A percentile compares a stretch with the other conserved stretches of the same genome.
phyloP scores from a whole-genome alignment of 306 rosid species.

The Cajanus cajan region DNA sequence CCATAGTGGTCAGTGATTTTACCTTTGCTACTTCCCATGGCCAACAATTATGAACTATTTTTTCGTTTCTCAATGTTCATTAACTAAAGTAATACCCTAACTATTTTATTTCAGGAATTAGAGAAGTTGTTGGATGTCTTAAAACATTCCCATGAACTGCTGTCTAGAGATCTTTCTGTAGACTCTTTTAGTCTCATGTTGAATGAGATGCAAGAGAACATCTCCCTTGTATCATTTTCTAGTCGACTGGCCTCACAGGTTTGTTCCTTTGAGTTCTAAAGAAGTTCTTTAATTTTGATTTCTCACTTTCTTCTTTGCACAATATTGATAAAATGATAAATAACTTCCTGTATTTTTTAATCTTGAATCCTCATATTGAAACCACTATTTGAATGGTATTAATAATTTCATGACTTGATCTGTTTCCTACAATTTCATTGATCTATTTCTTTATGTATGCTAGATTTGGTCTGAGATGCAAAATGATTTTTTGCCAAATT shows the following conservation, averaged over 20 bases:
- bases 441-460: conserved; percentile 36
- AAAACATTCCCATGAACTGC: conserved; percentile 80
- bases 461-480: conserved; percentile 99
- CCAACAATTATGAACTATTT: conserved; percentile 12
- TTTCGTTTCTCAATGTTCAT: conserved; percentile 15
- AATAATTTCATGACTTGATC: conserved; percentile 19
- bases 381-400: conserved; percentile 21
- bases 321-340: background rate
- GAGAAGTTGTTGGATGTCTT: conserved; percentile 82
- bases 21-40: conserved; percentile 31
- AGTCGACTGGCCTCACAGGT: conserved; percentile 98
- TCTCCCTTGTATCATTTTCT: conserved; percentile 93
- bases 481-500: conserved; percentile 87
- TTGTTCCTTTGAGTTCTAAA: conserved; percentile 31
- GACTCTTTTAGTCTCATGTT: conserved; percentile 82
- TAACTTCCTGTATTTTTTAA: background rate
- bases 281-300: conserved; percentile 8
- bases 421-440: conserved; percentile 29
- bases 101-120: conserved; percentile 67
- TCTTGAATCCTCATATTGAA: conserved; percentile 12
- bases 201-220: conserved; percentile 98
- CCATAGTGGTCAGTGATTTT: conserved; percentile 73
- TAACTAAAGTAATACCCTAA: conserved; percentile 15
- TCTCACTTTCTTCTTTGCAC: conserved; percentile 9
- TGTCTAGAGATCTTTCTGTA: conserved; percentile 75